A percentile compares a stretch with the other conserved stretches of the same genome.
These are phyloP conservation scores for Phytophthora rubi DNA, from an alignment of 352 stramenopile genomes.

Conservation along the genomic window DNA sequence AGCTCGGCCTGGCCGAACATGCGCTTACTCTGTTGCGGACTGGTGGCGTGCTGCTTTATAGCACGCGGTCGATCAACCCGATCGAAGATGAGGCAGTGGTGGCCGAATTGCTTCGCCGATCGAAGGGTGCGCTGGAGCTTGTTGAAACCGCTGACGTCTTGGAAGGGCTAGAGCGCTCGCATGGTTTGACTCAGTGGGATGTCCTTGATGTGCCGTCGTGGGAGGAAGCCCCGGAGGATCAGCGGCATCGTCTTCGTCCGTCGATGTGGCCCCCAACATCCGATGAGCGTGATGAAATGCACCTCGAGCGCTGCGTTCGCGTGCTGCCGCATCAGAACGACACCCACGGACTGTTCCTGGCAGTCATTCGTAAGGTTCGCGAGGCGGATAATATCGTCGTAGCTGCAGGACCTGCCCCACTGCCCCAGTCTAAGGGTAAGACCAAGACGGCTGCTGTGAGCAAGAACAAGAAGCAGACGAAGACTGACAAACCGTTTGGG, in stretches of 20 bases:
- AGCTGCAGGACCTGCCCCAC: constrained; percentile 43
- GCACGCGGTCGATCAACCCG: constrained; percentile 81
- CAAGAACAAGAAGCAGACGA: constrained; percentile 62
- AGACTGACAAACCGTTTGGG: constrained; percentile 67
- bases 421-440: constrained; percentile 34
- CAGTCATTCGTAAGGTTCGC: constrained; percentile 90
- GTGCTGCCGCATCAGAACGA: constrained; percentile 98
- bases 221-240: constrained; percentile 55
- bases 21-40: constrained; percentile 55
- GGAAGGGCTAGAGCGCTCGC: constrained; percentile 45
- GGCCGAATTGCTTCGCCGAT: constrained; percentile 66
- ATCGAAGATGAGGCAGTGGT: constrained; percentile 88
- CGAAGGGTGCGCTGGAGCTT: constrained; percentile 66
- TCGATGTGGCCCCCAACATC: constrained; percentile 87
- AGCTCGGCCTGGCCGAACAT: constrained; percentile 85
- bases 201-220: constrained; percentile 69
- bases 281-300: constrained; percentile 56
- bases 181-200: constrained; percentile 58
- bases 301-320: constrained; percentile 93
- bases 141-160: constrained; percentile 52
- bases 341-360: constrained; percentile 98
- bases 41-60: constrained; percentile 72
- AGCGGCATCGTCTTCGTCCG: constrained; percentile 61
- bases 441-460: constrained; percentile 10
- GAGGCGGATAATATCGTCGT: constrained; percentile 27